Evolutionary conservation across 1,139 yeast genomes (phyloP).

Genomic region (Starmera stellimalicola): DNA sequence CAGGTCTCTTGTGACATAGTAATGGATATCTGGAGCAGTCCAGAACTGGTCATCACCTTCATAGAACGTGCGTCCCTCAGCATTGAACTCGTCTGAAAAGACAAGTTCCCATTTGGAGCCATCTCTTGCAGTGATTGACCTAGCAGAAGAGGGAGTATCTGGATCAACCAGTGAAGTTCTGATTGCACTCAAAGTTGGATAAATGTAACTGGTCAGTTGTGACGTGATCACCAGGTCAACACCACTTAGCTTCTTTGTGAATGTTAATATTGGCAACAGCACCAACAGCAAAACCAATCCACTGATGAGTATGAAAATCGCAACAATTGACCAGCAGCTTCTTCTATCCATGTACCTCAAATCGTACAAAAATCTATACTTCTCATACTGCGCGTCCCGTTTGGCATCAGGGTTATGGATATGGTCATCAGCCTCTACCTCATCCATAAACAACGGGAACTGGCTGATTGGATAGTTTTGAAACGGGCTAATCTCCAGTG

Average conservation of each 20-base stretch:
- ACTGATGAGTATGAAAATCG: conserved; percentile 43
- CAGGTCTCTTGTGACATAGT: conserved; percentile 72
- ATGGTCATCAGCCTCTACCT: conserved; percentile 86
- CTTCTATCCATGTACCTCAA: conserved; percentile 50
- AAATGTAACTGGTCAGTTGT: conserved; percentile 30
- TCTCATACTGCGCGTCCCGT: conserved; percentile 71
- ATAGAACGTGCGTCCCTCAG: conserved; percentile 75
- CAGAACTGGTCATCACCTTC: conserved; percentile 81
- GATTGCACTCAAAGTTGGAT: conserved; percentile 54
- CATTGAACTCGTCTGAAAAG: conserved; percentile 78
- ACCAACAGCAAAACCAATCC: conserved; percentile 63
- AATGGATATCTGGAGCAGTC: conserved; percentile 66
- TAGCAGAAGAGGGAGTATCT: conserved; percentile 60
- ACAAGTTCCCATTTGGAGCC: conserved; percentile 63
- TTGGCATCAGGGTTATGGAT: conserved; percentile 91
- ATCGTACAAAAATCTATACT: conserved; percentile 48
- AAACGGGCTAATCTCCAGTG: too few species aligned
- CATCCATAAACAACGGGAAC: conserved; percentile 79
- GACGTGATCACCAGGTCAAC: background rate
- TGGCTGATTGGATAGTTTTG: conserved; percentile 91
- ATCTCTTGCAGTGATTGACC: conserved; percentile 32
- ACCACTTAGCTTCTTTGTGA: conserved; percentile 44
- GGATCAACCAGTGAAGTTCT: conserved; percentile 60
- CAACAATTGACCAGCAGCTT: conserved; percentile 49
- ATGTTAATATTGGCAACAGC: conserved; percentile 66